Conservation (phyloP, 345 rosid species). For the Eucalyptus tenuipes region DNA sequence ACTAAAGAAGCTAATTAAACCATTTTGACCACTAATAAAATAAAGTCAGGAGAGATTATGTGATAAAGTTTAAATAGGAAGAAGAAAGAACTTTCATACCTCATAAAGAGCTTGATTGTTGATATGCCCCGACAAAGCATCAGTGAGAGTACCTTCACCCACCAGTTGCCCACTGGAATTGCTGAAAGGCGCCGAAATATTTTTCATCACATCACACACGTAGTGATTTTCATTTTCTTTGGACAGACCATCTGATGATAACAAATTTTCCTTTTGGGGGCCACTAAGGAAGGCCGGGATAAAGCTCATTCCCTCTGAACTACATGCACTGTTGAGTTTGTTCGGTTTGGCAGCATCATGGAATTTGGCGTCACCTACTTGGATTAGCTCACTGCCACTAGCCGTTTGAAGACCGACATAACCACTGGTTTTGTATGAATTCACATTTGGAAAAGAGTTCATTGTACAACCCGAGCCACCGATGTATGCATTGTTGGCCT, state of each 20-base stretch:
- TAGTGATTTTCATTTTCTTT: background rate
- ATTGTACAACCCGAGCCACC: background rate
- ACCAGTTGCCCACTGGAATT: background rate
- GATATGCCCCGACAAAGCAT: background rate
- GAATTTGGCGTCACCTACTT: background rate
- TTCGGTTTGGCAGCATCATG: background rate
- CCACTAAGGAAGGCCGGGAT: background rate
- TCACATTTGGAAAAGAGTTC: background rate
- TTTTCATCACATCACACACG: background rate
- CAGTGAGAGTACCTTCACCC: background rate
- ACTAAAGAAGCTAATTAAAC: background rate
- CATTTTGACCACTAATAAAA: background rate
- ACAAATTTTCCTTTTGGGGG: background rate
- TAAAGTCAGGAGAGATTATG: background rate
- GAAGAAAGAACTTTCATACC: background rate
- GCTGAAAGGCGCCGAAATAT: background rate
- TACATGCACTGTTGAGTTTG: background rate
- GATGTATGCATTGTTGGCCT: background rate
- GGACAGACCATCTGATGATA: background rate
- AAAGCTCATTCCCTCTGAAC: background rate
- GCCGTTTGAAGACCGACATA: background rate
- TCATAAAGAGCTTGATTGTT: background rate
- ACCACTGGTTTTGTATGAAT: background rate
- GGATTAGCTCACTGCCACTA: background rate
- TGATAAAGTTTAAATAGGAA: background rate